Evolutionary conservation across 176 grass and related monocot species (phyloP).

Genomic region (Rhipidocladum racemiflorum): DNA sequence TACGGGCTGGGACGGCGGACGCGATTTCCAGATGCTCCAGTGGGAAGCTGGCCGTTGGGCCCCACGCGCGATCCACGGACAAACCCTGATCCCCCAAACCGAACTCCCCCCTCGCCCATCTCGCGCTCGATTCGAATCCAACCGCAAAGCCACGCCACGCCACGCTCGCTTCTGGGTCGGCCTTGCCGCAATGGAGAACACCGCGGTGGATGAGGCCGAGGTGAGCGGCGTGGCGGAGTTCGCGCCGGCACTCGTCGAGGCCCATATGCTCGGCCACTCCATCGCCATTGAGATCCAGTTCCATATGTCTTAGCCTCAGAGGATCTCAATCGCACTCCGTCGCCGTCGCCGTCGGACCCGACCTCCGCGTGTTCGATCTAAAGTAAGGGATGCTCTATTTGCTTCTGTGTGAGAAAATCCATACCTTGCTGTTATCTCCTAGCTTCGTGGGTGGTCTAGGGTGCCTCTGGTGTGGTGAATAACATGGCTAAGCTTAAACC

Average conservation of each 20-base stretch:
- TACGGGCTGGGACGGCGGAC: background rate
- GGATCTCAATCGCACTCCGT: too few relatives aligned
- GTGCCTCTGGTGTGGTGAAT: background rate
- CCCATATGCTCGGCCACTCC: constrained; percentile 59
- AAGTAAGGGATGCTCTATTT: constrained; percentile 35
- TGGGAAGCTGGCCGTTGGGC: background rate
- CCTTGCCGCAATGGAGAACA: constrained; percentile 35
- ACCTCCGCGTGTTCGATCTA: constrained; percentile 82
- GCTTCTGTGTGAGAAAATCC: background rate
- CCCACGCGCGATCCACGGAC: background rate
- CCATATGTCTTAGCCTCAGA: too few relatives aligned
- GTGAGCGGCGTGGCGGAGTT: constrained; percentile 51
- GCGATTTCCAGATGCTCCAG: background rate
- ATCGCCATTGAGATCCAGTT: too few relatives aligned
- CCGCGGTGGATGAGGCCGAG: constrained; percentile 61
- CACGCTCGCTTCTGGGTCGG: background rate
- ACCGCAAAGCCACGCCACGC: background rate
- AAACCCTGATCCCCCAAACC: constrained; percentile 46
- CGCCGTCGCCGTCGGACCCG: constrained; percentile 70
- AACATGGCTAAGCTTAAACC: background rate
- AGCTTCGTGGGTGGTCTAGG: background rate
- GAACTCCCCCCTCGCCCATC: background rate
- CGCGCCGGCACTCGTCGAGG: constrained; percentile 66
- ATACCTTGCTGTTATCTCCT: background rate
- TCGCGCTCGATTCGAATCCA: constrained; percentile 44